Evolutionary conservation across 2,329 filamentous ascomycete genomes (phyloP).

Genomic region (Teratosphaeria gauchensis): DNA sequence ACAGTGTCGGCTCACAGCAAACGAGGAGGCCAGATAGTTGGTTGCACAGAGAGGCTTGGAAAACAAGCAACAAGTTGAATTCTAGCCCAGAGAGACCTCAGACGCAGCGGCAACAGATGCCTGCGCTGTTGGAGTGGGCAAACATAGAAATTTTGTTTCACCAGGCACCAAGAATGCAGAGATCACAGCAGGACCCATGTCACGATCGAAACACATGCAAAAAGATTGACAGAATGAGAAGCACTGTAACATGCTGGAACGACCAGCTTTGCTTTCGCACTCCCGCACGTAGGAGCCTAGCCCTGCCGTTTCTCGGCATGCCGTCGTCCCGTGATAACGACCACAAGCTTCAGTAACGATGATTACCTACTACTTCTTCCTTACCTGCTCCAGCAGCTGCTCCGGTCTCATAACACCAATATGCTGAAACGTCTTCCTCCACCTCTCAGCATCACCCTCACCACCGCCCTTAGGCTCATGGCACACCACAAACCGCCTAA

Average conservation of each 20-base stretch:
- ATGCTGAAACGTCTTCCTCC: conserved; percentile 19
- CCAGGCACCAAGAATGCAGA: not conserved
- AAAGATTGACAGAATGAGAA: not conserved
- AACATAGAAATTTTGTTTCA: not conserved
- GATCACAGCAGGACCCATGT: not conserved
- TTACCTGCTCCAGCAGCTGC: not conserved
- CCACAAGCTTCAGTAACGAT: not conserved
- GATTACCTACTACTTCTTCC: not conserved
- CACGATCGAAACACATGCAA: not conserved
- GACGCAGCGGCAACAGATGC: too few relatives aligned
- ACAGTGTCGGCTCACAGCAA: not conserved
- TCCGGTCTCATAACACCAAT: conserved; percentile 10
- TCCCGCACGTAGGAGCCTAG: not conserved
- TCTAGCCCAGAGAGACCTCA: too few relatives aligned
- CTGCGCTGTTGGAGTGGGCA: too few relatives aligned
- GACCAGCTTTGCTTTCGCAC: not conserved
- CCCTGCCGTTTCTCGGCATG: not conserved
- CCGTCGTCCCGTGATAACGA: not conserved
- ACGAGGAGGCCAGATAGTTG: not conserved
- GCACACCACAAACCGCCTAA: conserved; percentile 21
- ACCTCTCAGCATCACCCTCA: conserved; percentile 13
- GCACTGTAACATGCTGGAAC: not conserved
- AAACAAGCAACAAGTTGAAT: not conserved
- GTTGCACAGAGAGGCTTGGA: not conserved
- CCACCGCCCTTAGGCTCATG: conserved; percentile 11